phyloP scores from a whole-genome alignment of 2,329 filamentous ascomycete species.

The Coniochaeta hoffmannii region DNA sequence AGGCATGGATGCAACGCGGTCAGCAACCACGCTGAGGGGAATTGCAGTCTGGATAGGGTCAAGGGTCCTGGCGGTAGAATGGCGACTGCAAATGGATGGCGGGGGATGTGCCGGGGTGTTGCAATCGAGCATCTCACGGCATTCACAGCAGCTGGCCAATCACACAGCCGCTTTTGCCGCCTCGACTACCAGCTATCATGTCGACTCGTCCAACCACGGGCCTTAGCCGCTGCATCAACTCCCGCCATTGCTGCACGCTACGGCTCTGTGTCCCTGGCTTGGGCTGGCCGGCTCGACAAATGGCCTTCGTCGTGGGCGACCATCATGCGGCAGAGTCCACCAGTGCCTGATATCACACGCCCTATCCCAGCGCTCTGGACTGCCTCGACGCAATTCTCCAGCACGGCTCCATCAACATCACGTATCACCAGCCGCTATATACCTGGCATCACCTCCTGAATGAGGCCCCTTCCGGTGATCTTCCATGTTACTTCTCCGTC shows the following conservation, averaged over 20 bases:
- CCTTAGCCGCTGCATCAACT: conserved; percentile 13
- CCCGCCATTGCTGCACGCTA: conserved; percentile 12
- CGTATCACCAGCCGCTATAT: conserved; percentile 51
- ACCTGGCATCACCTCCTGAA: conserved; percentile 28
- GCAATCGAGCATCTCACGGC: background rate
- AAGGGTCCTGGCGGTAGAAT: conserved; percentile 1
- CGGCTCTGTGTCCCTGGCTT: background rate
- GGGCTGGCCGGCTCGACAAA: background rate
- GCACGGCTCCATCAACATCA: conserved; percentile 10
- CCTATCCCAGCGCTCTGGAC: background rate
- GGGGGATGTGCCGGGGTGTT: conserved; percentile 9
- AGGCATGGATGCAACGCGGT: background rate
- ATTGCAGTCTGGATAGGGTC: background rate
- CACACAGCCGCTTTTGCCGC: conserved; percentile 20
- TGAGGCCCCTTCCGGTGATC: conserved; percentile 28
- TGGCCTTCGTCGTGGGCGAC: background rate
- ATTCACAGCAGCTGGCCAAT: conserved; percentile 11
- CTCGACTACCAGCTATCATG: conserved; percentile 24
- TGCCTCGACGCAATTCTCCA: conserved; percentile 8
- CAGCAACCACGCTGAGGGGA: background rate
- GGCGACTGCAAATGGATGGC: conserved; percentile 10
- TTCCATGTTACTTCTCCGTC: conserved; percentile 38
- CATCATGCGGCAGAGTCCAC: background rate
- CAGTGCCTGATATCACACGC: background rate
- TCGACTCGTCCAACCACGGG: conserved; percentile 32